Percentiles rank a stretch among this genome's conserved stretches.
Conservation (phyloP, 257 asterid species). For the Plantago elongata region DNA sequence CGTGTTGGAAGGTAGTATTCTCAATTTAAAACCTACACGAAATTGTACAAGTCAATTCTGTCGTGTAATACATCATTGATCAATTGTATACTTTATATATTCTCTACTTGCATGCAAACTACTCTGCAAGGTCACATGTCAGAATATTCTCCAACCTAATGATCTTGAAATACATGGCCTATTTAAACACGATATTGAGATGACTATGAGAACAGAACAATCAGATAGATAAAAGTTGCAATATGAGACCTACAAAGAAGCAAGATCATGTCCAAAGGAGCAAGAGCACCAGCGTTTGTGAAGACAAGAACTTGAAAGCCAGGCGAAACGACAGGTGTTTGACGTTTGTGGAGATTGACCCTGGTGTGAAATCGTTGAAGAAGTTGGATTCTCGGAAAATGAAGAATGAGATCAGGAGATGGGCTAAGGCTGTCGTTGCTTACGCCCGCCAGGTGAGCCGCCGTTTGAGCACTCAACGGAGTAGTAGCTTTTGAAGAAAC, state of each 20-base stretch:
- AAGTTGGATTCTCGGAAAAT: conserved; percentile 68
- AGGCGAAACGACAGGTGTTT: conserved; percentile 34
- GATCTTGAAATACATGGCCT: not conserved
- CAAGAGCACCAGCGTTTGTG: conserved; percentile 1
- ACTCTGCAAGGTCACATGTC: conserved; percentile 1
- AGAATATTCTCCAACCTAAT: conserved; percentile 5
- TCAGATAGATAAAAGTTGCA: not conserved
- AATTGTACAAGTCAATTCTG: no score
- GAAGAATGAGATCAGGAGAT: conserved; percentile 66
- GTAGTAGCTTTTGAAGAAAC: conserved; percentile 1
- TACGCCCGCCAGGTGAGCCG: conserved; percentile 76
- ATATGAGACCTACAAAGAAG: not conserved
- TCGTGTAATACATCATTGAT: not conserved
- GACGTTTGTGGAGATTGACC: conserved; percentile 58
- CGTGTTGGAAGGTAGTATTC: no score
- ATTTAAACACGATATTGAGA: not conserved
- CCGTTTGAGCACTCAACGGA: conserved; percentile 39
- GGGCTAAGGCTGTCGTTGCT: conserved; percentile 70
- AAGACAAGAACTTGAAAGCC: conserved; percentile 21
- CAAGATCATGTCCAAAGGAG: conserved; percentile 9
- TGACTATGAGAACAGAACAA: not conserved
- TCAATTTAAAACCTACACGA: no score
- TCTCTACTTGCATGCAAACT: not conserved
- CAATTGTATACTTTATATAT: not conserved
- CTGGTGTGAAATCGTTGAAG: conserved; percentile 59